phyloP scores from a whole-genome alignment of 208 protist species.

The Trypanosoma melophagium region DNA sequence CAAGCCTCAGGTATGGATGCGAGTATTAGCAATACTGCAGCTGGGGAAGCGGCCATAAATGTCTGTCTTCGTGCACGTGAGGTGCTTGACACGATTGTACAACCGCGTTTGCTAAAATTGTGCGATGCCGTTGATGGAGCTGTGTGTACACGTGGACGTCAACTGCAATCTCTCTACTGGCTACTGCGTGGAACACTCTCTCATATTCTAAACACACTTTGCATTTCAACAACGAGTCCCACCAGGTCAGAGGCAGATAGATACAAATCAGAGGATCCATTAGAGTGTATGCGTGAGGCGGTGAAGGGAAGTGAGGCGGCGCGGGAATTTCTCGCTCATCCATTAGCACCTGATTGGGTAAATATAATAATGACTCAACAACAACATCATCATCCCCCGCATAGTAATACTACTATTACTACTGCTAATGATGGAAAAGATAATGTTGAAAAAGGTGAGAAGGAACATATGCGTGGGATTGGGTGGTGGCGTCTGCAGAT shows the following conservation, averaged over 20 bases:
- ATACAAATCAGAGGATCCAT: slow-evolving; percentile 27
- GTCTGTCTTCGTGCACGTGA: slow-evolving; percentile 14
- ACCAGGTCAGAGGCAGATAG: neutral
- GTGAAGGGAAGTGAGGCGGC: slow-evolving; percentile 40
- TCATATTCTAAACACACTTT: slow-evolving; percentile 27
- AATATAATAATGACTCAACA: too few species aligned
- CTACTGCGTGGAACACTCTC: slow-evolving; percentile 47
- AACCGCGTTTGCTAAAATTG: slow-evolving; percentile 20
- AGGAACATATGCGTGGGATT: neutral
- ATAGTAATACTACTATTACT: neutral
- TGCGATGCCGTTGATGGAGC: slow-evolving; percentile 39
- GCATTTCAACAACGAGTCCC: neutral
- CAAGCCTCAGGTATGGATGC: neutral
- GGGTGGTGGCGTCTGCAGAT: slow-evolving; percentile 7
- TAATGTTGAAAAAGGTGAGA: neutral
- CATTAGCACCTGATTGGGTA: slow-evolving; percentile 20
- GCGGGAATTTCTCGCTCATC: slow-evolving; percentile 42
- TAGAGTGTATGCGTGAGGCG: slow-evolving; percentile 38
- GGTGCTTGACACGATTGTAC: slow-evolving; percentile 21
- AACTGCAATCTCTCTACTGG: slow-evolving; percentile 48
- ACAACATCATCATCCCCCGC: neutral
- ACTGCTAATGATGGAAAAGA: neutral
- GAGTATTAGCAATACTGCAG: too few species aligned
- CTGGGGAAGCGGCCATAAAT: too few species aligned
- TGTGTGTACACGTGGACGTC: slow-evolving; percentile 39